phyloP scores from a whole-genome alignment of 164 flowering plant species.

The Vitis rotundifolia region DNA sequence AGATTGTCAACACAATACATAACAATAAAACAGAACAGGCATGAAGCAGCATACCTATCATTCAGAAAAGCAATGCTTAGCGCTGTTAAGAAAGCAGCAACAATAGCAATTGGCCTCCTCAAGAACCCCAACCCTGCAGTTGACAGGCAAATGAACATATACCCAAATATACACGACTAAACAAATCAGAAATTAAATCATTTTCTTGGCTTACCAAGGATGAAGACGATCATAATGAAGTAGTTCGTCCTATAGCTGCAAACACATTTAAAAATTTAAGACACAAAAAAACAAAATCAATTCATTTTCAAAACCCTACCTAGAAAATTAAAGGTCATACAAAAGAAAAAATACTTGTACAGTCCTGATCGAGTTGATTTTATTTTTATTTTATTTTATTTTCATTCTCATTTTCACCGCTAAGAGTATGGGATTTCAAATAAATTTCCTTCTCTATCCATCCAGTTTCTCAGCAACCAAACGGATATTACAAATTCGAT shows the following conservation, averaged over 20 bases:
- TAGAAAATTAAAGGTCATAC: not conserved
- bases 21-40: not conserved
- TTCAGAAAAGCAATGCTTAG: conserved; percentile 78
- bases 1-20: not conserved
- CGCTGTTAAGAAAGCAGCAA: conserved; percentile 83
- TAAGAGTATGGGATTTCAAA: not conserved
- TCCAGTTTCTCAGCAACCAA: conserved; percentile 1
- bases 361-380: no score
- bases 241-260: conserved; percentile 92
- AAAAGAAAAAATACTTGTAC: no score
- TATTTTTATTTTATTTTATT: no score
- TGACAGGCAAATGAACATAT: not conserved
- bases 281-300: not conserved
- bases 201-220: conserved; percentile 57
- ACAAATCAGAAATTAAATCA: not conserved
- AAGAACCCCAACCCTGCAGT: conserved; percentile 81
- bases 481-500: not conserved
- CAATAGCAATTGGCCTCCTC: conserved; percentile 74
- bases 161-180: not conserved
- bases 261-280: conserved; percentile 1
- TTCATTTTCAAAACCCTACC: not conserved
- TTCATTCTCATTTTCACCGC: not conserved
- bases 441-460: not conserved
- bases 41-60: conserved; percentile 62
- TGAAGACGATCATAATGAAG: conserved; percentile 69